phyloP scores from a whole-genome alignment of 1,284 basidiomycete species.

The Rhodotorula sp. region DNA sequence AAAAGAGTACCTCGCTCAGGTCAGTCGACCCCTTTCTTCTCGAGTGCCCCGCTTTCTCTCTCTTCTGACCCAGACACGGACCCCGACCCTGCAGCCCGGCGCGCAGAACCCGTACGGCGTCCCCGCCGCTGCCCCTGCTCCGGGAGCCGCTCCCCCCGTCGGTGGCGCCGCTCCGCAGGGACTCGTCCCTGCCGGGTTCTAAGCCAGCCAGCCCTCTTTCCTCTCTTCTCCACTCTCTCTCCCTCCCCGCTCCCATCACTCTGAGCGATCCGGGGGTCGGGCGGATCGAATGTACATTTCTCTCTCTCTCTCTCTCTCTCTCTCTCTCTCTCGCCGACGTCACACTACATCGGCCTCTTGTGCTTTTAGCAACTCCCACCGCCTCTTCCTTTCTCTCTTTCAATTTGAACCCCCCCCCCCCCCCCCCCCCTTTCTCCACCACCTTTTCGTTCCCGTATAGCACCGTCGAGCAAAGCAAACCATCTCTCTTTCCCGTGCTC shows the following conservation, averaged over 20 bases:
- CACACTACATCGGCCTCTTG: background rate
- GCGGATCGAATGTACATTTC: background rate
- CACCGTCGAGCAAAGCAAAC: too few species aligned
- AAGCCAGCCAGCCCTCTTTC: constrained; percentile 10
- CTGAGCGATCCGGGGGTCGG: background rate
- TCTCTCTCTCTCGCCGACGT: background rate
- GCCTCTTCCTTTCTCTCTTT: background rate
- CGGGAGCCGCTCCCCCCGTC: constrained; percentile 4
- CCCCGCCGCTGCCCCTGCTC: constrained; percentile 27
- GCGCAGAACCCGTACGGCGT: constrained; percentile 30
- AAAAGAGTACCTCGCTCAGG: constrained; percentile 86
- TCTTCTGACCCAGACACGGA: background rate
- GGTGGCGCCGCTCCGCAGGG: constrained; percentile 17
- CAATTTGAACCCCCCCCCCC: background rate
- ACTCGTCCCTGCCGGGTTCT: constrained; percentile 50
- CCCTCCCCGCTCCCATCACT: background rate
- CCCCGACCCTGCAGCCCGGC: constrained; percentile 18
- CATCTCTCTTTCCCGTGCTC: too few species aligned
- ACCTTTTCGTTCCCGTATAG: too few species aligned
- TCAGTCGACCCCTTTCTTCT: constrained; percentile 50
- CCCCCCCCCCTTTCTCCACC: background rate
- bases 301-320: background rate
- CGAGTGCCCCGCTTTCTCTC: background rate
- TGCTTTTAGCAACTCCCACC: too few species aligned
- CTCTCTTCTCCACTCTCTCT: too few species aligned